Conservation (phyloP, 371 early-diverging fungal species). For the Mucor plumbeus region DNA sequence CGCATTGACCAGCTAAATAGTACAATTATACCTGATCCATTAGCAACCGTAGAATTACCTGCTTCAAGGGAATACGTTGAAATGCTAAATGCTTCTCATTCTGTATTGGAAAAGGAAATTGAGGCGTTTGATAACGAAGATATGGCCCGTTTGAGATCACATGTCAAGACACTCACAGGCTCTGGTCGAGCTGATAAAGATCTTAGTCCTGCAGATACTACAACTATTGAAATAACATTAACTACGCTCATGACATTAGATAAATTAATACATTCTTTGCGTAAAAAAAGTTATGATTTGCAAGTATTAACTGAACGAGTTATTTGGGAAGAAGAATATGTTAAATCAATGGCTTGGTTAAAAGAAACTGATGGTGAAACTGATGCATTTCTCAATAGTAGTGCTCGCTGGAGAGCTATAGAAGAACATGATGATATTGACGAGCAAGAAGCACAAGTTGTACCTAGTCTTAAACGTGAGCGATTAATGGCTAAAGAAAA, state of each 20-base stretch:
- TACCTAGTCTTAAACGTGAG: slow-evolving; percentile 13
- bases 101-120: slow-evolving; percentile 49
- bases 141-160: slow-evolving; percentile 57
- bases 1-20: slow-evolving; percentile 47
- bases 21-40: slow-evolving; percentile 39
- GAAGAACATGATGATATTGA: slow-evolving; percentile 3
- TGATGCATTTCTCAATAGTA: slow-evolving; percentile 32
- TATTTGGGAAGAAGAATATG: slow-evolving; percentile 52
- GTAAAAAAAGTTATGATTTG: slow-evolving; percentile 43
- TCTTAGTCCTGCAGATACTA: slow-evolving; percentile 61
- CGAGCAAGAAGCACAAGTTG: slow-evolving; percentile 24
- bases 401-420: slow-evolving; percentile 40
- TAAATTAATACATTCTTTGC: slow-evolving; percentile 41
- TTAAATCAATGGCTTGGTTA: slow-evolving; percentile 41
- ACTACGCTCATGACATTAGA: slow-evolving; percentile 54
- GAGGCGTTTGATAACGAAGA: slow-evolving; percentile 56
- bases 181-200: slow-evolving; percentile 42
- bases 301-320: slow-evolving; percentile 45
- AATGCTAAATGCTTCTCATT: slow-evolving; percentile 38
- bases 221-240: slow-evolving; percentile 59
- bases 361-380: slow-evolving; percentile 34
- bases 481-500: slow-evolving; percentile 30
- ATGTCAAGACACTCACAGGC: slow-evolving; percentile 56
- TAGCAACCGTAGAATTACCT: slow-evolving; percentile 22
- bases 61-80: slow-evolving; percentile 40